Evolutionary conservation across 352 stramenopile genomes (phyloP).

Genomic region (Pythium chondricola): DNA sequence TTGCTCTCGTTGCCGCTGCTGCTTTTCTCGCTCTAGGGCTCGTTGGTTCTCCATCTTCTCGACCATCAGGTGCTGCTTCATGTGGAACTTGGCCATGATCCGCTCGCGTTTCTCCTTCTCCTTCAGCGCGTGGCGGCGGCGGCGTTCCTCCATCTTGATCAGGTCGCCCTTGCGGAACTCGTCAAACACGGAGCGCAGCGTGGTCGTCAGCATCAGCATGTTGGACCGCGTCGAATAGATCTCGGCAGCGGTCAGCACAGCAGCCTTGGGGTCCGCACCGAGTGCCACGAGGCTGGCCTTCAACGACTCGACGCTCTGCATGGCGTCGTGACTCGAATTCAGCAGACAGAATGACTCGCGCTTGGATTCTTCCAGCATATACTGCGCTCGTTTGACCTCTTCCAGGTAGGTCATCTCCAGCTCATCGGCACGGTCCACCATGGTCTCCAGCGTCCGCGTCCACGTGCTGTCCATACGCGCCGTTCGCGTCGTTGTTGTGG

Average conservation of each 20-base stretch:
- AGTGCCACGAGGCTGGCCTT: constrained; percentile 58
- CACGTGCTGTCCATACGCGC: constrained; percentile 11
- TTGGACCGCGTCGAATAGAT: constrained; percentile 78
- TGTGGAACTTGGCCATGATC: constrained; percentile 53
- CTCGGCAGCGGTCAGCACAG: constrained; percentile 69
- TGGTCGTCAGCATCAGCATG: constrained; percentile 66
- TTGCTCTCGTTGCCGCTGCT: constrained; percentile 34
- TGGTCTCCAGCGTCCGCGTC: constrained; percentile 48
- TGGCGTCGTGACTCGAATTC: constrained; percentile 49
- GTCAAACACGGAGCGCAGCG: constrained; percentile 60
- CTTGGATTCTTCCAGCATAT: constrained; percentile 55
- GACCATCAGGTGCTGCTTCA: constrained; percentile 54
- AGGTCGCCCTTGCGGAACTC: constrained; percentile 65
- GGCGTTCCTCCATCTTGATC: constrained; percentile 70
- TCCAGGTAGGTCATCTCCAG: constrained; percentile 67
- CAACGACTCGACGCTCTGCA: constrained; percentile 61
- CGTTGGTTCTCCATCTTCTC: constrained; percentile 62
- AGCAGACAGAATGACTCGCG: constrained; percentile 57
- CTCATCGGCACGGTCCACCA: constrained; percentile 57
- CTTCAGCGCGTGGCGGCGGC: constrained; percentile 50
- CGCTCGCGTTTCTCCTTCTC: constrained; percentile 53
- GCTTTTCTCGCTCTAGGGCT: constrained; percentile 36
- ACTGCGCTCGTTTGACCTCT: constrained; percentile 66
- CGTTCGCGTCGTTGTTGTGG: constrained; percentile 19
- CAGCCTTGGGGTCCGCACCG: constrained; percentile 51